Percentiles rank a stretch among this genome's conserved stretches.
Evolutionary conservation across 495 filamentous ascomycete genomes (phyloP).

Genomic region (Neurospora intermedia): DNA sequence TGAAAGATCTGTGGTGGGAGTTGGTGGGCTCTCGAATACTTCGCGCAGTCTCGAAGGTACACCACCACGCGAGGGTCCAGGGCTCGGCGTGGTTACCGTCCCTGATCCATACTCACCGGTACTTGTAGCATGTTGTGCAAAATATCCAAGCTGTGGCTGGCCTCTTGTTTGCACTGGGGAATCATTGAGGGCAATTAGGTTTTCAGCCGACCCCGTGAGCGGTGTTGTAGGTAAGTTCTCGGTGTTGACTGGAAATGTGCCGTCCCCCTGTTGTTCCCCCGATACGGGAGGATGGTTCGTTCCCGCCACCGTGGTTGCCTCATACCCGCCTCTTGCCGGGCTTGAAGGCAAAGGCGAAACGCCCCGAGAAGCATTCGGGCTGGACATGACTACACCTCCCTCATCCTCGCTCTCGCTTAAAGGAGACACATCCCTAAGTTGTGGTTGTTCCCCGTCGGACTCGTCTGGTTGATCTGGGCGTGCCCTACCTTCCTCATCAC

Average conservation of each 20-base stretch:
- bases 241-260: background rate
- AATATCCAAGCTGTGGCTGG: background rate
- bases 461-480: background rate
- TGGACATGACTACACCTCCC: background rate
- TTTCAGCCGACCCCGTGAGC: background rate
- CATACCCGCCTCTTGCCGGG: background rate
- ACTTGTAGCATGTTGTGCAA: background rate
- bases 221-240: background rate
- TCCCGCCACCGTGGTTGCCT: background rate
- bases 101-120: background rate
- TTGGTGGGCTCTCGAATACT: background rate
- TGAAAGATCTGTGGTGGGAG: background rate
- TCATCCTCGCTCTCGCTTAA: slow-evolving; percentile 4
- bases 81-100: background rate
- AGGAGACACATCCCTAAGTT: slow-evolving; percentile 7
- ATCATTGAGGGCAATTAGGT: slow-evolving; percentile 5
- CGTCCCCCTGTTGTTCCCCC: background rate
- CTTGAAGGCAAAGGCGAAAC: background rate
- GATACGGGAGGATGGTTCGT: background rate
- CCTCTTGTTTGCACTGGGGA: background rate
- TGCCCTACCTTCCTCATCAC: background rate
- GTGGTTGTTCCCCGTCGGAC: background rate
- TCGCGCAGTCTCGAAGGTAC: background rate
- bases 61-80: background rate
- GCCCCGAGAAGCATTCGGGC: background rate